Evolutionary conservation across 148 eudicot genomes (phyloP).

Genomic region (Diospyros kaki): DNA sequence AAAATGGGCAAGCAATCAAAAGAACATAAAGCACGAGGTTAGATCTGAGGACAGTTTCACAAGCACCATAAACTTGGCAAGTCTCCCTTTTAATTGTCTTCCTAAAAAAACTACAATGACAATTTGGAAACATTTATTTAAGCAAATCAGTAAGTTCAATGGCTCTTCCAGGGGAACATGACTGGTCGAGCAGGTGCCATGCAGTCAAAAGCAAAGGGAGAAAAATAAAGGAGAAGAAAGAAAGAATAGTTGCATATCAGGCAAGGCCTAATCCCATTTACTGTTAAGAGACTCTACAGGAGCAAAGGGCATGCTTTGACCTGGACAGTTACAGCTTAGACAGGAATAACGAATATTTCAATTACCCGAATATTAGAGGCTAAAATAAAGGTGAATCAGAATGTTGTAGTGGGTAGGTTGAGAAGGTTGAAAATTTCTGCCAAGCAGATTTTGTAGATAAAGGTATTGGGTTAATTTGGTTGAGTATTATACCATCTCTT

Average conservation of each 20-base stretch:
- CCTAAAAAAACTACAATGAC: background rate
- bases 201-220: background rate
- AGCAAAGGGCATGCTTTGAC: too few species aligned
- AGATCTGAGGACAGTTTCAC: background rate
- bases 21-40: background rate
- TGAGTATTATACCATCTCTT: background rate
- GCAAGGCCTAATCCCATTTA: too few species aligned
- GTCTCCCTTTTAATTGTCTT: background rate
- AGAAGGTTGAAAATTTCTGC: background rate
- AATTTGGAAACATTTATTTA: background rate
- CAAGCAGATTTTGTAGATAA: background rate
- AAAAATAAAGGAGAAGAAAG: background rate
- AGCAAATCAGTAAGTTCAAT: background rate
- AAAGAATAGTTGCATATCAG: background rate
- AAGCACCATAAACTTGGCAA: background rate
- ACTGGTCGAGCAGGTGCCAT: constrained; percentile 4
- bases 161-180: background rate
- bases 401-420: background rate
- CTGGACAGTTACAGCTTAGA: background rate
- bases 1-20: background rate
- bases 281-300: too few species aligned
- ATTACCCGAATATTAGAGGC: constrained; percentile 2
- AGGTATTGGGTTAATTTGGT: background rate
- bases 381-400: background rate
- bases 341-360: background rate